phyloP scores from a whole-genome alignment of 176 grass and related monocot species.

The Tillandsia fasciculata region DNA sequence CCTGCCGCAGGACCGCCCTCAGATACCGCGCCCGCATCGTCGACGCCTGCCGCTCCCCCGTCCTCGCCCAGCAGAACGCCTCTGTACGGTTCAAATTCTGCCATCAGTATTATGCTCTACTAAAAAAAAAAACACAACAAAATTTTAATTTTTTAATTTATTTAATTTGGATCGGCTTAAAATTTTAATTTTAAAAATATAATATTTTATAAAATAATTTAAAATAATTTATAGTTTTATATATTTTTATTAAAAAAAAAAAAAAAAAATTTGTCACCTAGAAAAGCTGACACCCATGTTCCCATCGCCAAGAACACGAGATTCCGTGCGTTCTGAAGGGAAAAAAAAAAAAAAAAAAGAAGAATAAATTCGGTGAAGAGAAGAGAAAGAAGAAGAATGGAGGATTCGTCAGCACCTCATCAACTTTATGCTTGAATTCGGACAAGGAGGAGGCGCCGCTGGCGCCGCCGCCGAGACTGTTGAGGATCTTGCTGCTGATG shows the following conservation, averaged over 20 bases:
- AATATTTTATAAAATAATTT: neutral
- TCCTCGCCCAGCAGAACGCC: constrained; percentile 89
- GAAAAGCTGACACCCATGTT: constrained; percentile 59
- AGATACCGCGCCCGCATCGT: constrained; percentile 78
- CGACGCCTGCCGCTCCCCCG: constrained; percentile 88
- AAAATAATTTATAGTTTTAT: neutral
- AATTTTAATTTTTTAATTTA: no score
- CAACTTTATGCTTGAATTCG: constrained; percentile 49
- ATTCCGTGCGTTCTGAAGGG: constrained; percentile 41
- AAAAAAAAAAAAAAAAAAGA: neutral
- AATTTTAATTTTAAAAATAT: no score
- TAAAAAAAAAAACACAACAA: no score
- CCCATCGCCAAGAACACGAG: constrained; percentile 62
- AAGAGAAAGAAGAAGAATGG: neutral
- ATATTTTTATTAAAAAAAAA: neutral
- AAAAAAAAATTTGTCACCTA: constrained; percentile 33
- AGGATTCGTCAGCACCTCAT: constrained; percentile 24
- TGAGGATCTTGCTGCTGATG: constrained; percentile 71
- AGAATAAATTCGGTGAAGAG: neutral
- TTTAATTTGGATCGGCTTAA: no score
- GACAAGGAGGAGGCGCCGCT: neutral
- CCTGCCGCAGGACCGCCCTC: constrained; percentile 74
- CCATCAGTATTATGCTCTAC: no score
- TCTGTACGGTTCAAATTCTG: constrained; percentile 21
- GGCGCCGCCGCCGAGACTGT: constrained; percentile 49